Percentiles rank a stretch among this genome's conserved stretches.
These are phyloP conservation scores for Populus nigra DNA, from an alignment of 345 rosid species.

Conservation along the genomic window DNA sequence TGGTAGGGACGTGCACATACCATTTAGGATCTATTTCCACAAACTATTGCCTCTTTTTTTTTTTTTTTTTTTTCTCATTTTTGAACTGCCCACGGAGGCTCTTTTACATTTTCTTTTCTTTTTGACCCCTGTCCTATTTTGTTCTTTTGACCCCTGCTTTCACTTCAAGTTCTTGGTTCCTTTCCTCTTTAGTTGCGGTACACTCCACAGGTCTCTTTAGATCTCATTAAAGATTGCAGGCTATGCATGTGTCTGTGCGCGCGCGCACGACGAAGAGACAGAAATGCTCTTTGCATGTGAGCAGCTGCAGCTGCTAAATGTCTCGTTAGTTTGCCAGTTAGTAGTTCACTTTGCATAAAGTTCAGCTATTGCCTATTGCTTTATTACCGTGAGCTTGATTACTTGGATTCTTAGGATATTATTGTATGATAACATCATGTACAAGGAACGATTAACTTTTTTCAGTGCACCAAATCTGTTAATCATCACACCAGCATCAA, in stretches of 20 bases:
- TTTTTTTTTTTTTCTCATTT: neutral
- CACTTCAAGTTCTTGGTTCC: neutral
- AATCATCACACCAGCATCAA: slow-evolving; percentile 12
- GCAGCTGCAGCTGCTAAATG: slow-evolving; percentile 44
- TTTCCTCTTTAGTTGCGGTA: neutral
- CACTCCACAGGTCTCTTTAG: neutral
- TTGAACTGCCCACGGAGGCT: neutral
- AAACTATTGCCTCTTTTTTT: neutral
- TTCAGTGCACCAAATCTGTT: slow-evolving; percentile 14
- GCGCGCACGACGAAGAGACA: neutral
- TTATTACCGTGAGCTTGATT: slow-evolving; percentile 15
- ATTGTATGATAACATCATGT: neutral
- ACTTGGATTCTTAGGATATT: neutral
- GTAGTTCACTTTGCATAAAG: slow-evolving; percentile 27
- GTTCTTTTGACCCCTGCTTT: slow-evolving; percentile 23
- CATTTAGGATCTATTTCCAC: neutral
- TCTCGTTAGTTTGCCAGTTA: slow-evolving; percentile 2
- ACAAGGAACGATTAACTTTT: neutral
- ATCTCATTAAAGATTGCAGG: slow-evolving; percentile 6
- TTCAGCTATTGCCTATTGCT: slow-evolving; percentile 12
- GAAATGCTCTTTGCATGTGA: slow-evolving; percentile 35
- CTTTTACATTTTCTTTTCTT: slow-evolving; percentile 9
- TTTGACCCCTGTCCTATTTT: neutral
- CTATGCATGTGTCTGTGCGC: neutral
- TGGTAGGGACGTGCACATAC: slow-evolving; percentile 2